phyloP scores from a whole-genome alignment of 768 basidiomycete species.

The Tulasnella sp. region DNA sequence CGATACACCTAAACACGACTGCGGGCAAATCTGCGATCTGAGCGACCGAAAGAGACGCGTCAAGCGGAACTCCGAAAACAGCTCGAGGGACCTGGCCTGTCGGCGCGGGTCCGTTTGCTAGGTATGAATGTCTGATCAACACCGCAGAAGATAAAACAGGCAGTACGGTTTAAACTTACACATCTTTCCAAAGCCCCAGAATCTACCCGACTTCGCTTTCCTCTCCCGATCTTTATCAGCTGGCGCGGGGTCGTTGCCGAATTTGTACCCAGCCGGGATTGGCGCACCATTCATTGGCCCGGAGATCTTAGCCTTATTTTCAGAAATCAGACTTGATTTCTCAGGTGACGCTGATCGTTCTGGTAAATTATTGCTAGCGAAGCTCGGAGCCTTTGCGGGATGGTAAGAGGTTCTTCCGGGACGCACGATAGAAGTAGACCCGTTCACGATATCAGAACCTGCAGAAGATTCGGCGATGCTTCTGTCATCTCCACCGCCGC shows the following conservation, averaged over 20 bases:
- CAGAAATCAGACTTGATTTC: not conserved
- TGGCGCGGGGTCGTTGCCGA: conserved; percentile 34
- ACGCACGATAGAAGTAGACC: not conserved
- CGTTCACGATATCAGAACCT: not conserved
- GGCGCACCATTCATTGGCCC: conserved; percentile 75
- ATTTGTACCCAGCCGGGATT: conserved; percentile 84
- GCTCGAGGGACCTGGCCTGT: conserved; percentile 41
- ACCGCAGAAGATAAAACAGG: not conserved
- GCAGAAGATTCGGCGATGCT: not conserved
- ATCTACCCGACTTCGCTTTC: conserved; percentile 84
- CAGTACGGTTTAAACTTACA: conserved; percentile 15
- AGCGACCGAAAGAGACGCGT: conserved; percentile 80
- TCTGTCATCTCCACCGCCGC: not conserved
- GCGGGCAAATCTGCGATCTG: conserved; percentile 87
- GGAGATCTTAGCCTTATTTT: conserved; percentile 53
- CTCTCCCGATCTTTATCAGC: conserved; percentile 69
- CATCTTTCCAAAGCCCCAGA: conserved; percentile 82
- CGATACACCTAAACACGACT: conserved; percentile 88
- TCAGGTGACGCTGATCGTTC: conserved; percentile 9
- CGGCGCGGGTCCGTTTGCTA: not conserved
- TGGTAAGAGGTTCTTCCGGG: conserved; percentile 54
- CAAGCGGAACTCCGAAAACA: conserved; percentile 80
- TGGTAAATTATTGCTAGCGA: not conserved
- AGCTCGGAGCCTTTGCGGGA: conserved; percentile 28
- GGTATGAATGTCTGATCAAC: not conserved